Percentiles rank a stretch among this genome's conserved stretches.
Evolutionary conservation across 257 asterid species (phyloP).

Genomic region (Nicotiana benthamiana): DNA sequence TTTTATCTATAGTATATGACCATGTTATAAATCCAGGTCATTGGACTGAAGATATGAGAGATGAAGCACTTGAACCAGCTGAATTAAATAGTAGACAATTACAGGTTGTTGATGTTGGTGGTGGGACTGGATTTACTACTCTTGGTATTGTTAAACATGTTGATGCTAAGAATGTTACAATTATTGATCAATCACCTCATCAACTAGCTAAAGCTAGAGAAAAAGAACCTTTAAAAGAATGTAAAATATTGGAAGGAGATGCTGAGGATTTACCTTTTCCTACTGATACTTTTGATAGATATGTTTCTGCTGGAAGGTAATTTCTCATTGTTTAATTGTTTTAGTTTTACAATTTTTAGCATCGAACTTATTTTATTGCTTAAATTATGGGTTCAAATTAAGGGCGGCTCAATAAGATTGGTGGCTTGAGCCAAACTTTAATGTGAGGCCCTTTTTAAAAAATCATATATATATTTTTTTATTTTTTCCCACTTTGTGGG

Average conservation of each 20-base stretch:
- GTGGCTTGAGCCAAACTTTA: too few relatives aligned
- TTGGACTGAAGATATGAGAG: constrained; percentile 98
- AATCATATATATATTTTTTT: too few relatives aligned
- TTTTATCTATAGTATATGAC: constrained; percentile 35
- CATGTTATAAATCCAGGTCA: constrained; percentile 41
- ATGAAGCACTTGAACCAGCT: constrained; percentile 95
- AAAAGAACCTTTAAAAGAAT: constrained; percentile 84
- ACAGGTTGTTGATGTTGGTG: constrained; percentile 91
- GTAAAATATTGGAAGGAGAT: constrained; percentile 84
- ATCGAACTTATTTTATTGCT: too few relatives aligned
- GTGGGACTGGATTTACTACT: constrained; percentile 96
- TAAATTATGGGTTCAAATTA: too few relatives aligned
- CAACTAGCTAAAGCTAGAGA: constrained; percentile 91
- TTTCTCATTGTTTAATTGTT: too few relatives aligned
- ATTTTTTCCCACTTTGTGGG: too few relatives aligned
- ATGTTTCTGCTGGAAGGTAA: constrained; percentile 93
- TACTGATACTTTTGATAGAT: constrained; percentile 71
- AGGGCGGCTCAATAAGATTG: too few relatives aligned
- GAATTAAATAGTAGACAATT: constrained; percentile 42
- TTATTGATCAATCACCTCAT: constrained; percentile 98
- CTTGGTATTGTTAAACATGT: constrained; percentile 82
- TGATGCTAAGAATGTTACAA: constrained; percentile 91
- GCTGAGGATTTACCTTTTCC: constrained; percentile 91
- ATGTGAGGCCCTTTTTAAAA: too few relatives aligned
- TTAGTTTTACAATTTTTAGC: too few relatives aligned